Percentiles rank a stretch among this genome's conserved stretches.
These are phyloP conservation scores for Hippophae gyantsensis DNA, from an alignment of 306 rosid species.

Conservation along the genomic window DNA sequence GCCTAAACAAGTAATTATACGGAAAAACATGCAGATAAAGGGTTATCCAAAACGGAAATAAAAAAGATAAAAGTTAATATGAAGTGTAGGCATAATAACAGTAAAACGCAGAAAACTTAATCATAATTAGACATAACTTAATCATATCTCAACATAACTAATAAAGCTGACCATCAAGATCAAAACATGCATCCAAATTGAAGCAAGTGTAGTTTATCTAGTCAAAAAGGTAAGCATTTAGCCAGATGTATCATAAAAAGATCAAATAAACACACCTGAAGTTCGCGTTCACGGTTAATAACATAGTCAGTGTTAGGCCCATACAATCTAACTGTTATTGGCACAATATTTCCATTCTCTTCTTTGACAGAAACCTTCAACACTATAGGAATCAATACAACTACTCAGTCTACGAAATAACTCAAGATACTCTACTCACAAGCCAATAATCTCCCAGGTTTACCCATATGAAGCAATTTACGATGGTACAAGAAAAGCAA, in stretches of 20 bases:
- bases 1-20: slow-evolving; percentile 48
- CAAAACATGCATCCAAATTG: too few species aligned
- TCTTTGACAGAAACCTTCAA: slow-evolving; percentile 64
- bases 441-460: not conserved
- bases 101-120: too few species aligned
- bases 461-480: not conserved
- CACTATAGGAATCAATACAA: slow-evolving; percentile 36
- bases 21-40: slow-evolving; percentile 15
- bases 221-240: too few species aligned
- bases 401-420: slow-evolving; percentile 9
- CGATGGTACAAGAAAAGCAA: not conserved
- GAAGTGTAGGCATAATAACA: not conserved
- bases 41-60: slow-evolving; percentile 5
- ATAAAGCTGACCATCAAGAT: too few species aligned
- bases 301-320: slow-evolving; percentile 90
- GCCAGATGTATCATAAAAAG: not conserved
- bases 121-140: too few species aligned
- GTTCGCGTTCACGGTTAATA: slow-evolving; percentile 72
- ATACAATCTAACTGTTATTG: slow-evolving; percentile 57
- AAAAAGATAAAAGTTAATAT: slow-evolving; percentile 15
- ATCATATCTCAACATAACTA: too few species aligned
- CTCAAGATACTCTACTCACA: not conserved
- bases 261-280: slow-evolving; percentile 43
- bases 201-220: too few species aligned
- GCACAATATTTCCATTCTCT: slow-evolving; percentile 34